Base-by-base conservation (phyloP, 768 basidiomycete species). In the Paxillus rubicundulus region DNA sequence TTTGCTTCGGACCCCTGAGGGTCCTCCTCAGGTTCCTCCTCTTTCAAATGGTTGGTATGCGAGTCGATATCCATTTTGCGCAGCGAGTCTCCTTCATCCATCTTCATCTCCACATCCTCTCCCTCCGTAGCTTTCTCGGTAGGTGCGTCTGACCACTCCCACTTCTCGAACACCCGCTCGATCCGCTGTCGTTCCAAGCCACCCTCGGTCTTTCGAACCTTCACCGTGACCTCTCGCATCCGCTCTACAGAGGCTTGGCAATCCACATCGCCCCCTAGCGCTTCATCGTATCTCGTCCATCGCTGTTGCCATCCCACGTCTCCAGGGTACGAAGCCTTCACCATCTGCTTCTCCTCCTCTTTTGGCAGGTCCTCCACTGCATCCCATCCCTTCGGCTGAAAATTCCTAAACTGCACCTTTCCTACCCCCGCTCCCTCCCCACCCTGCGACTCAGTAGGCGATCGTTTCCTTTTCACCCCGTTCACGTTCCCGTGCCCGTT, bases 181-280 rank as follows among this genome's bases (percentile, higher is more conserved):
- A 89, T 79, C 45, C 81, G 78, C 57, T 91, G 88, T 57, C 88
- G 74, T 63, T 90, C 89, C 38, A 89, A 39, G 18, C 85, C 82
- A 27, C 73, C 71, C 38, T 59, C 70, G 9, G 79, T 81, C 65
- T 73, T 77, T 54, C 86, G 77, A 54, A 85, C 75, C 66, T 81
- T 86, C 17, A 85, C 66, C 8, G 82, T 72, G 33, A 81, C 73
- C 47, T 82, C 79, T 43, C 72, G 72, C 47, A 69, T 74, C 47
- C 72, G 73, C 38, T 64, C 76, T 48, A 79, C 72, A 45, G 73
- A 73, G 6, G 73, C 81, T n/a, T 59, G 47, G 20, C 38, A 53
- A 45, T 58, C 68, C 14, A 62, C 62, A 18, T 66, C 71, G 37
- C 50, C 72, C 24, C 66, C 75, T 7, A 57, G 37, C 5, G 30